phyloP scores from a whole-genome alignment of 169 alveolate species.

The Cryptosporidium felis region DNA sequence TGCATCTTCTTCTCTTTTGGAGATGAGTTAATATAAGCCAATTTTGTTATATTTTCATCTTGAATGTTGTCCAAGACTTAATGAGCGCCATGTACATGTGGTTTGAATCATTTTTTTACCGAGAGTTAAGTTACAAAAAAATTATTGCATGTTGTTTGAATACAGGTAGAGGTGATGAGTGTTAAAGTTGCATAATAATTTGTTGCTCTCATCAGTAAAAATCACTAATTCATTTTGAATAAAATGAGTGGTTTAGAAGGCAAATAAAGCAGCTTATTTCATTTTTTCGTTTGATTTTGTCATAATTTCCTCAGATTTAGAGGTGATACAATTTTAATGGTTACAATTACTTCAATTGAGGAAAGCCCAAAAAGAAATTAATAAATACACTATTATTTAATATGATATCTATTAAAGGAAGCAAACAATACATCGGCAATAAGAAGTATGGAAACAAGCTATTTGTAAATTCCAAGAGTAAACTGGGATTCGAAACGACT shows the following conservation, averaged over 20 bases:
- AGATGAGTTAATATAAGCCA: too few species aligned
- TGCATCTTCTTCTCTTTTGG: too few species aligned
- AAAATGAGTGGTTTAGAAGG: conserved; percentile 4
- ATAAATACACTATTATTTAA: too few species aligned
- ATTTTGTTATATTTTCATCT: too few species aligned
- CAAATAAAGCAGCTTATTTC: not conserved
- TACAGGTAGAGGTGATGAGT: not conserved
- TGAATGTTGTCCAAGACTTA: too few species aligned
- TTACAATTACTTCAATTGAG: not conserved
- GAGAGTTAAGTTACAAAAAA: not conserved
- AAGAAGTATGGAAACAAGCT: too few species aligned
- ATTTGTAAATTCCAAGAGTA: not conserved
- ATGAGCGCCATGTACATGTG: not conserved
- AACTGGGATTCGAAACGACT: not conserved
- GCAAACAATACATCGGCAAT: too few species aligned
- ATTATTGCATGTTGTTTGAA: conserved; percentile 6
- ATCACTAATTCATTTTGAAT: not conserved
- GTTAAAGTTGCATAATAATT: not conserved
- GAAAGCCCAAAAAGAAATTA: too few species aligned
- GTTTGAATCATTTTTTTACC: not conserved
- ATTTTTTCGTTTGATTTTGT: conserved; percentile 12
- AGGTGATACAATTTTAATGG: too few species aligned
- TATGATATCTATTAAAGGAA: too few species aligned
- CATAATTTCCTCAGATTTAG: conserved; percentile 1
- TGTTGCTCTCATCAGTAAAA: not conserved